Base-by-base conservation (phyloP, 371 early-diverging fungal species). In the Phascolomyces articulosus region DNA sequence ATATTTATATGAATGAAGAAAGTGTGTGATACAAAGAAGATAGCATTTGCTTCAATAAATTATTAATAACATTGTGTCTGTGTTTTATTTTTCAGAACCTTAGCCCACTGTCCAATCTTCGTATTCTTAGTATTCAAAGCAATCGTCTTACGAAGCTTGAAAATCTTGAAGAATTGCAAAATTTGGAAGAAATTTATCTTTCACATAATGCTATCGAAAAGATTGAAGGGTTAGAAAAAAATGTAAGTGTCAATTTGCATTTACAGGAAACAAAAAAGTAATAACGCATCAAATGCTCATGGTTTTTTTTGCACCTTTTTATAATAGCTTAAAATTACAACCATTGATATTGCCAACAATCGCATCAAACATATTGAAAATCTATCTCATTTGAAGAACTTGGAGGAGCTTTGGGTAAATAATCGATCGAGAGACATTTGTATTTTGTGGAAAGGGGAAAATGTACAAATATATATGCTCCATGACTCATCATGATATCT, bases 371-470 rank as follows among this genome's bases (percentile, higher is more conserved):
- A 87, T 57, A 80, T 98, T 28, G 91, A 93, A 64, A 91, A 91
- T 29, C 65, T 98, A 7, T 75, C 83, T 20, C 89, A 90, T 65
- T 73, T 96, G 64, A 71, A 68, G 13, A 58, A 75, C 4, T 78
- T 98, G 55, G 91, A 92, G 65, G 98, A 98, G 58, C 83, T 98
- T 40, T 98, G 98, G 98, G 94, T 92, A 77, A 62, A n/a, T n/a
- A n/a, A n/a, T 73, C 6, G 26, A 23, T 9, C 4, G 6, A 26
- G 20, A 16, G 23, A 29, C 28, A 11, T 20, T 23, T 11, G 21
- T 23, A 40, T 57, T 61, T 24, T 23, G 16, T 55, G n/a, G 10
- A 31, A 31, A 31, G 31, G 1, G 11, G 11, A 11, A 34, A 34
- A 34, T 9, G 11, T 9, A 34, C 31, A 6, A 31, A 31, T 31